phyloP scores from a whole-genome alignment of 345 rosid species.

The Salix arbutifolia region DNA sequence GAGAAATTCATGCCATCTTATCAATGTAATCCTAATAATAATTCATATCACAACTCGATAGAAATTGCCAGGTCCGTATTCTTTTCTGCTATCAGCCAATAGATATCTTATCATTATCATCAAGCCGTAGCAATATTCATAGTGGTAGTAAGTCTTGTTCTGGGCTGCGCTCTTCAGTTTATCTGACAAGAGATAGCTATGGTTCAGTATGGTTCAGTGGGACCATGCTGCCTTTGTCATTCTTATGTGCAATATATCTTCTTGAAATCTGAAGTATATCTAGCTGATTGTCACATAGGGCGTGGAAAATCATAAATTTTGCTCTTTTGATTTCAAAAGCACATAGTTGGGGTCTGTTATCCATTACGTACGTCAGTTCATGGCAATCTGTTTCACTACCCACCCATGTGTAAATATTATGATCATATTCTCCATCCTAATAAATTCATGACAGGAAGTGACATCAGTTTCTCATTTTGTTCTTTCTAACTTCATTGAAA shows the following conservation, averaged over 20 bases:
- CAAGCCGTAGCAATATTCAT: neutral
- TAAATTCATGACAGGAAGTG: neutral
- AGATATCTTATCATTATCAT: neutral
- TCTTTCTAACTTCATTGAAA: neutral
- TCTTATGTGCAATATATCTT: neutral
- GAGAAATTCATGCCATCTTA: no score
- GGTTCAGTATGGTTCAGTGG: neutral
- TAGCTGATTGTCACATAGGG: neutral
- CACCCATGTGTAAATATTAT: neutral
- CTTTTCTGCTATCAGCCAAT: neutral
- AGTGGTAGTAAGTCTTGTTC: neutral
- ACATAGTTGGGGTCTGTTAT: neutral
- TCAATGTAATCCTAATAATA: neutral
- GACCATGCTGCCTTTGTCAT: constrained; percentile 1
- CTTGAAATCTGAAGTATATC: neutral
- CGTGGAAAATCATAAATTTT: no score
- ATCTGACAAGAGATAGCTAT: neutral
- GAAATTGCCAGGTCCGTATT: neutral
- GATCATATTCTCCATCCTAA: neutral
- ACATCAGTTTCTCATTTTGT: neutral
- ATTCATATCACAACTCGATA: neutral
- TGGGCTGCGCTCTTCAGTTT: neutral
- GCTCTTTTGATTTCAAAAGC: no score
- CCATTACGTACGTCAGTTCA: neutral
- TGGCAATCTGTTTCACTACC: neutral